Conservation (phyloP, 2,329 filamentous ascomycete genomes). For the Alternaria panax region DNA sequence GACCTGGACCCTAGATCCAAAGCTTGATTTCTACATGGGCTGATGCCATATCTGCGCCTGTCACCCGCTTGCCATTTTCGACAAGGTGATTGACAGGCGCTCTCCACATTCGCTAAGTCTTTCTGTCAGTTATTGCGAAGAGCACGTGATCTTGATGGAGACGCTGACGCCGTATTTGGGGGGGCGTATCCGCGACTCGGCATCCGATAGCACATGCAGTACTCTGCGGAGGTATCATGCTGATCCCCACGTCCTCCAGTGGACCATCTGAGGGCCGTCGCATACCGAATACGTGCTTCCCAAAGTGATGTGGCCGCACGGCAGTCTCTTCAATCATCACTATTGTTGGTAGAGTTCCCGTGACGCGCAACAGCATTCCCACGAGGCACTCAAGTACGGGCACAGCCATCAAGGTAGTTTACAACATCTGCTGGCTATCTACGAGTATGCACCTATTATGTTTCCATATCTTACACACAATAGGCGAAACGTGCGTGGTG, state of each 20-base stretch:
- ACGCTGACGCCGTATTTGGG: neutral
- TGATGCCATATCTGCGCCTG: slow-evolving; percentile 24
- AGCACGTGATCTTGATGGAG: slow-evolving; percentile 26
- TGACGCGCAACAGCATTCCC: neutral
- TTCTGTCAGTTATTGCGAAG: slow-evolving; percentile 32
- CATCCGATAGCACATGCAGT: slow-evolving; percentile 1
- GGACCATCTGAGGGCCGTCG: neutral
- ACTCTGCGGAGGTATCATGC: neutral
- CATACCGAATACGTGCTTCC: neutral
- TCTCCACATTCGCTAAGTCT: slow-evolving; percentile 22
- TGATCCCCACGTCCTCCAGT: neutral
- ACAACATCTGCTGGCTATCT: neutral
- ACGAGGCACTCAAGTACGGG: neutral
- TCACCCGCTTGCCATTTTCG: slow-evolving; percentile 20
- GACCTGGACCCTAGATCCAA: slow-evolving; percentile 25
- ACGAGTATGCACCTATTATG: neutral
- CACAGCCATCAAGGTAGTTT: neutral
- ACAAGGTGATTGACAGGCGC: slow-evolving; percentile 9
- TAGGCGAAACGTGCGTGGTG: neutral
- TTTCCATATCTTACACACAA: neutral
- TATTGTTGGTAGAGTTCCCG: neutral
- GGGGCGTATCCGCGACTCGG: neutral
- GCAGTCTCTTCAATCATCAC: neutral
- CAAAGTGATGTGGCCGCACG: neutral
- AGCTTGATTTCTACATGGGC: slow-evolving; percentile 18